These are phyloP conservation scores for Podaxis rugospora DNA, from an alignment of 768 basidiomycete genomes.

Conservation along the genomic window DNA sequence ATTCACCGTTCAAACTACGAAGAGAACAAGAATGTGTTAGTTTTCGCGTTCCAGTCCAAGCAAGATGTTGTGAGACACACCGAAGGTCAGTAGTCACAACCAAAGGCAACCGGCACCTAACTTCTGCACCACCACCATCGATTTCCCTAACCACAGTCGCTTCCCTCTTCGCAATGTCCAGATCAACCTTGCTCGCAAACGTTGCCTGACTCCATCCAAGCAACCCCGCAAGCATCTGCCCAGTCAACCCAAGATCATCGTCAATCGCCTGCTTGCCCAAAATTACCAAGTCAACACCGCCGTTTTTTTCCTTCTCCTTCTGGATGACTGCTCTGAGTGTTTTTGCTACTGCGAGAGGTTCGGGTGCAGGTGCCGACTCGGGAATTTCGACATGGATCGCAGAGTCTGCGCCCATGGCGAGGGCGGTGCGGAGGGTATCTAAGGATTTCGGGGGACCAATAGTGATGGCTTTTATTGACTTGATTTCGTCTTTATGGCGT, in stretches of 20 bases:
- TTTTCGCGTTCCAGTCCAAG: background rate
- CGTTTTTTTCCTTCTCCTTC: slow-evolving; percentile 42
- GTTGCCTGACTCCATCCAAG: slow-evolving; percentile 92
- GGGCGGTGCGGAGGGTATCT: slow-evolving; percentile 91
- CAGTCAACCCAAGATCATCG: slow-evolving; percentile 92
- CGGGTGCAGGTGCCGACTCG: slow-evolving; percentile 68
- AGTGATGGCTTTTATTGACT: slow-evolving; percentile 88
- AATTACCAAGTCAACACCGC: slow-evolving; percentile 79
- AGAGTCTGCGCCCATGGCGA: slow-evolving; percentile 96
- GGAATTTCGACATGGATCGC: slow-evolving; percentile 87
- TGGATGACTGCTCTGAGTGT: slow-evolving; percentile 75
- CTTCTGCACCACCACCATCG: slow-evolving; percentile 87
- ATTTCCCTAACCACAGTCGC: slow-evolving; percentile 84
- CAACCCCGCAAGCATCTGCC: slow-evolving; percentile 95
- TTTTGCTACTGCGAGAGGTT: slow-evolving; percentile 90
- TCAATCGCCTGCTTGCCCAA: slow-evolving; percentile 99
- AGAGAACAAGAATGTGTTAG: background rate
- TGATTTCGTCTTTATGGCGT: slow-evolving; percentile 67
- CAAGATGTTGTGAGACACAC: slow-evolving; percentile 35
- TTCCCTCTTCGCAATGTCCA: slow-evolving; percentile 58
- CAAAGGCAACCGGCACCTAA: slow-evolving; percentile 75
- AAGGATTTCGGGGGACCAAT: slow-evolving; percentile 88
- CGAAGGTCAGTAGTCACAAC: slow-evolving; percentile 92
- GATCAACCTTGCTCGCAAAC: slow-evolving; percentile 84
- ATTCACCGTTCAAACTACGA: slow-evolving; percentile 67